Evolutionary conservation across 805 yeast genomes (phyloP), one percentile per base, ranked within the genome.

Genomic region (Suhomyces sp.): DNA sequence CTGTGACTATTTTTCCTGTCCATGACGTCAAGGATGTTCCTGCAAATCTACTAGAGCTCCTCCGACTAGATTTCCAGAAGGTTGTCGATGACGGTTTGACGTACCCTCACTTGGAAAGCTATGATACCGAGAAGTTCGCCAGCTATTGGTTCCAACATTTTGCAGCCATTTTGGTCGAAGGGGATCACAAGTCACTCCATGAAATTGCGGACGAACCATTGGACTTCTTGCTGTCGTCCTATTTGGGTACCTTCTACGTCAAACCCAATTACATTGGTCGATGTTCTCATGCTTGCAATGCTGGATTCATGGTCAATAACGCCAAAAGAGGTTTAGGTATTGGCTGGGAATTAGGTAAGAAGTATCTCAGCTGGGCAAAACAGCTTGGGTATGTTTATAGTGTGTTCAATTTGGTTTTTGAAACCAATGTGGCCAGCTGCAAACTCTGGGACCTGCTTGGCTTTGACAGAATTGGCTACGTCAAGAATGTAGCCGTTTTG

Each of bases 231-330:
- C 60, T 65, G 4, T 51, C 64, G 0, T 44, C 48, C 5, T 74
- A 79, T 40, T 54, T 87, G 28, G 97, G 96, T 1, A 76, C 84
- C 2, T 84, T 81, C 54, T 85, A 82, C 56, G 68, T 88, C 49
- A 88, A 85, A 52, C 96, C 98, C 12, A 90, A 90, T 58, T 90
- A 88, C 54, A 60, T 70, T 2, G 96, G 95, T 6, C 73, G 95
- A 39, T 81, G 91, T 43, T 78, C 93, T 0, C 96, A 90, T 51
- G 81, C 77, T 19, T 87, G 96, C 51, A 90, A 90, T 55, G 96
- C 81, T 0, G 96, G 95, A 0, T 90, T 90, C 52, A 54, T 88
- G 8, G 95, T 90, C 5, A 74, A 74, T 39, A 66, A 69, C 6
- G 44, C 44, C 0, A 63, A 64, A 17, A 71, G 97, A 42, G 93